Percentiles rank a stretch among this genome's conserved stretches.
Conservation (phyloP, 2,329 filamentous ascomycete genomes). For the Chaetomiaceae sp. region DNA sequence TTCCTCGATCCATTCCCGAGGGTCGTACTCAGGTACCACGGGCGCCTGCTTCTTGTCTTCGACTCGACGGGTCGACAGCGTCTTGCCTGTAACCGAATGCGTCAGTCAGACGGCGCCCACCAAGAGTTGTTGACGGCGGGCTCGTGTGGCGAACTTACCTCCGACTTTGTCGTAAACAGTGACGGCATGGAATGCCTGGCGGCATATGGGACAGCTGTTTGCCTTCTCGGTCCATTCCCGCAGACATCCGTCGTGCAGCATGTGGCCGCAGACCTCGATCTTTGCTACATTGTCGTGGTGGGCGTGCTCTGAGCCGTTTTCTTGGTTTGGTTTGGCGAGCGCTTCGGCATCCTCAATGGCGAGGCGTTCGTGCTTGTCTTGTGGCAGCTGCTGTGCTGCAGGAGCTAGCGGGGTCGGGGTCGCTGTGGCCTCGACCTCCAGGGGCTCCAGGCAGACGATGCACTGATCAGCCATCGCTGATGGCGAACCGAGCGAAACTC, state of each 20-base stretch:
- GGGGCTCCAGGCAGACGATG: conserved; percentile 64
- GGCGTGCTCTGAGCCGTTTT: conserved; percentile 24
- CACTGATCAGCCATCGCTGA: conserved; percentile 58
- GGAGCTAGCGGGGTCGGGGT: conserved; percentile 18
- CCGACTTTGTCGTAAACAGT: conserved; percentile 75
- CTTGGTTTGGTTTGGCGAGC: conserved; percentile 22
- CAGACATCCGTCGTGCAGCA: conserved; percentile 88
- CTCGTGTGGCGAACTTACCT: conserved; percentile 54
- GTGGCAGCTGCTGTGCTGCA: conserved; percentile 15
- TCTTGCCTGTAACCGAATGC: conserved; percentile 42
- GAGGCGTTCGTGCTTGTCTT: conserved; percentile 17
- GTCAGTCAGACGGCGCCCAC: conserved; percentile 19
- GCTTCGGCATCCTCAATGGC: conserved; percentile 18
- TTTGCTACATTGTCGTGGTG: conserved; percentile 49
- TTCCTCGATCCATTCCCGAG: conserved; percentile 68
- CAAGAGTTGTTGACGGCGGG: conserved; percentile 17
- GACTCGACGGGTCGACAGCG: conserved; percentile 58
- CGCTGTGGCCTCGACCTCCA: conserved; percentile 35
- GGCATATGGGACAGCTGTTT: conserved; percentile 97
- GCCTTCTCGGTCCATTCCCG: conserved; percentile 93
- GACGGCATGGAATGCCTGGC: conserved; percentile 84
- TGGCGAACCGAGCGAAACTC: conserved; percentile 34
- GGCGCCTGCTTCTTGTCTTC: conserved; percentile 84
- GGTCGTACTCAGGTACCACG: conserved; percentile 83
- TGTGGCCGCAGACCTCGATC: conserved; percentile 77